Conservation (phyloP, 2,329 filamentous ascomycete genomes). For the Colletotrichum sp. region DNA sequence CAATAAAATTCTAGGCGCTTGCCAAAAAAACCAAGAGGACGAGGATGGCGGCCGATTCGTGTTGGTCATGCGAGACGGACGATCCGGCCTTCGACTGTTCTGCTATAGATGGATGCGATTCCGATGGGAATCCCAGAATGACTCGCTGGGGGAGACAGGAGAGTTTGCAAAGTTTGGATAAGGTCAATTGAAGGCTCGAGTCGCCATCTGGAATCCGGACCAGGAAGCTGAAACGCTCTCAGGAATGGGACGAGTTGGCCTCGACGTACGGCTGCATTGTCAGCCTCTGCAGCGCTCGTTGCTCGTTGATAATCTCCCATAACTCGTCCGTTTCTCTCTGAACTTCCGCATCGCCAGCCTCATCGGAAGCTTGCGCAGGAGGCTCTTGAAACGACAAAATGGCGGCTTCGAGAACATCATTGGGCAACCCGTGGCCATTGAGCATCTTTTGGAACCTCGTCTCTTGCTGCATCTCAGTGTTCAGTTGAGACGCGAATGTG, state of each 20-base stretch:
- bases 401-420: constrained; percentile 53
- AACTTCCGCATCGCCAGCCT: constrained; percentile 20
- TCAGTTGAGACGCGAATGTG: constrained; percentile 69
- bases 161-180: constrained; percentile 12
- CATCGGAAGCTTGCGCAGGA: constrained; percentile 35
- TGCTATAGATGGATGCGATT: constrained; percentile 3
- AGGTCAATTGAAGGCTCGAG: constrained; percentile 21
- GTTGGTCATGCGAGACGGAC: constrained; percentile 6
- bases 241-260: constrained; percentile 25
- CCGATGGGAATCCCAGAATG: background rate
- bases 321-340: constrained; percentile 41
- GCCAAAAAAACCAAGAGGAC: background rate
- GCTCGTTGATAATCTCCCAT: constrained; percentile 43
- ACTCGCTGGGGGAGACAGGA: background rate
- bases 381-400: constrained; percentile 45
- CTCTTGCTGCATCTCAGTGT: constrained; percentile 41
- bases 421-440: constrained; percentile 50
- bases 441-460: constrained; percentile 52
- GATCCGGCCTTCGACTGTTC: background rate
- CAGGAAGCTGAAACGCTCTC: constrained; percentile 13
- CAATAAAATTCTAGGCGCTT: constrained; percentile 3
- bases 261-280: constrained; percentile 31
- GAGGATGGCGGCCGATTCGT: constrained; percentile 4
- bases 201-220: constrained; percentile 5
- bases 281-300: constrained; percentile 38